Conservation (phyloP, 2,329 filamentous ascomycete species). For the Pseudocercospora musae region DNA sequence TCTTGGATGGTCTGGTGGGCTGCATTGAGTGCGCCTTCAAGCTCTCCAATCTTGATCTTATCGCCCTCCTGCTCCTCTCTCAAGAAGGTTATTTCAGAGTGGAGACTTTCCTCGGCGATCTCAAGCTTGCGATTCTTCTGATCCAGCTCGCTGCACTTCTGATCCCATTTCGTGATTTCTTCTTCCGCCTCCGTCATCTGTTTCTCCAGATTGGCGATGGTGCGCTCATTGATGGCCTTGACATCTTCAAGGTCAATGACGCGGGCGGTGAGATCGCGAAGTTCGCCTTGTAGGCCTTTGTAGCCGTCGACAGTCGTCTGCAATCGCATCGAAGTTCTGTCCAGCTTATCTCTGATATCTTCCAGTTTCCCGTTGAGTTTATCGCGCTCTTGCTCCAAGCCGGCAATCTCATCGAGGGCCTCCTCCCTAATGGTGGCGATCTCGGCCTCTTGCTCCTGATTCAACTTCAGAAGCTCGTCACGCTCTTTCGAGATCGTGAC, state of each 20-base stretch:
- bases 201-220: constrained; percentile 77
- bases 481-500: constrained; percentile 76
- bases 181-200: constrained; percentile 80
- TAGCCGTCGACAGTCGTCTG: constrained; percentile 81
- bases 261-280: constrained; percentile 85
- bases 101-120: constrained; percentile 88
- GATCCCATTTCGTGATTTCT: constrained; percentile 82
- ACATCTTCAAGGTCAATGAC: constrained; percentile 87
- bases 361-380: constrained; percentile 28
- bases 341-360: constrained; percentile 49
- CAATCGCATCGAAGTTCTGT: constrained; percentile 65
- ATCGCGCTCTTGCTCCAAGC: constrained; percentile 45
- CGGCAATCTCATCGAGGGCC: constrained; percentile 58
- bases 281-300: constrained; percentile 85
- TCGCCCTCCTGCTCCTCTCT: constrained; percentile 95
- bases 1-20: constrained; percentile 78
- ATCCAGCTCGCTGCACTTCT: constrained; percentile 77
- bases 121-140: constrained; percentile 83
- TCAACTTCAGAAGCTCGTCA: constrained; percentile 75
- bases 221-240: constrained; percentile 70
- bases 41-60: constrained; percentile 95
- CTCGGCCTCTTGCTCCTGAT: constrained; percentile 60
- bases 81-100: constrained; percentile 90
- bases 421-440: constrained; percentile 54
- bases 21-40: constrained; percentile 77